phyloP scores from a whole-genome alignment of 192 early-diverging fungal genomes.

The Coemansia javaensis region DNA sequence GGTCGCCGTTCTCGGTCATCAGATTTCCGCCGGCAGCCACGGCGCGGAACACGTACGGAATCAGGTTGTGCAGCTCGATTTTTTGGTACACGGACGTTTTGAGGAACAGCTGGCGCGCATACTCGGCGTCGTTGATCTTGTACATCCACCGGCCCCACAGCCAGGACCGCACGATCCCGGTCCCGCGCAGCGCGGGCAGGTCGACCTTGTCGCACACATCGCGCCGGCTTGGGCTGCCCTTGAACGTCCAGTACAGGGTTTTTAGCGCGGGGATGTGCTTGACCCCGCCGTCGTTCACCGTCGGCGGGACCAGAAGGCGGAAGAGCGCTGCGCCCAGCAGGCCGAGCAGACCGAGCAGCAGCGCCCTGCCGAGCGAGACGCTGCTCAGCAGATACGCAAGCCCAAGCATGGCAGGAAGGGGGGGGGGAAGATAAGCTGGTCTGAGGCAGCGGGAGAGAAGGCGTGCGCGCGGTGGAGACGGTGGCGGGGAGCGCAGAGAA shows the following conservation, averaged over 20 bases:
- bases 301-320: constrained; percentile 36
- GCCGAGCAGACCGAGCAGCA: constrained; percentile 4
- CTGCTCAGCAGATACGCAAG: neutral
- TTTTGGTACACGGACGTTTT: constrained; percentile 41
- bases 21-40: constrained; percentile 44
- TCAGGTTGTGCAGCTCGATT: constrained; percentile 44
- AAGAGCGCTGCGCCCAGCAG: neutral
- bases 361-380: neutral
- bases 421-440: too few species aligned
- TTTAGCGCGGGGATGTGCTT: constrained; percentile 36
- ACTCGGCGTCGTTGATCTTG: constrained; percentile 48
- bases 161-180: constrained; percentile 35
- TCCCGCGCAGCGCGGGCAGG: constrained; percentile 19
- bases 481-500: too few species aligned
- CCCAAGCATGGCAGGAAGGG: too few species aligned
- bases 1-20: constrained; percentile 46
- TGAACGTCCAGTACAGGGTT: constrained; percentile 46
- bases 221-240: constrained; percentile 24
- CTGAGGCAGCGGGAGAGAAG: too few species aligned
- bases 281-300: constrained; percentile 39
- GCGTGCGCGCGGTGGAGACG: too few species aligned
- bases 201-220: constrained; percentile 37
- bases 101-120: constrained; percentile 41
- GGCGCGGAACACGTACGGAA: constrained; percentile 37
- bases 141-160: constrained; percentile 51